Base-by-base conservation (phyloP, 2,329 filamentous ascomycete species). In the Alternaria sp. region DNA sequence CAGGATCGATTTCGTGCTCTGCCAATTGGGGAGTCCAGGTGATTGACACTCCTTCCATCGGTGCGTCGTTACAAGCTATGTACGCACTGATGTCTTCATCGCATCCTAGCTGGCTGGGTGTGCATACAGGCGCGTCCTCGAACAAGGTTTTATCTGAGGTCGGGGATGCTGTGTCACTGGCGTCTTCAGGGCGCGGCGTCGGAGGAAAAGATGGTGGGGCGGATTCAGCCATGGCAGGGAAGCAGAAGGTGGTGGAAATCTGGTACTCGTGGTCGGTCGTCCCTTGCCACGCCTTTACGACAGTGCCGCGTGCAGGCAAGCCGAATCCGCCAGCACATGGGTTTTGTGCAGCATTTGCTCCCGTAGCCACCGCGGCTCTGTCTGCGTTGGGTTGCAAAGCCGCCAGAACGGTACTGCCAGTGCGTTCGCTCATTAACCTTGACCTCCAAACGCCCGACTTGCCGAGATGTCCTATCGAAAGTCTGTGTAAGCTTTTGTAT, bases 131-230 rank as follows among this genome's bases (percentile, higher is more conserved):
- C 15, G 56, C 25, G 12, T 59, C 63, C 32, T 68, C 65, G 25
- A 54, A 63, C 15, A 66, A 23, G n/a, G 57, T 68, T 11, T 30
- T 57, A 32, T 68, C 65, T 6, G 65, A 68, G 26, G 52, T 44
- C 19, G 60, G 60, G 15, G 65, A 68, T 12, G 54, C 47, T 12
- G 28, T 32, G 4, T 64, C 55, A 26, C 40, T 59, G 7, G 40
- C 6, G 12, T 11, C 30, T 15, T 57, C 23, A 15, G 17, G 19
- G 10, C 44, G 46, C 3, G 49, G 6, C 8, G 47, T n/a, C 13
- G 23, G 23, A 28, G 15, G 23, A 15, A 25, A 32, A 3, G 26
- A 26, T 25, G 15, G 9, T 10, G 36, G 36, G 36, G 36, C 19
- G 21, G 23, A 25, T 23, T 19, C 21, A 55, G 1, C n/a, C n/a